These are phyloP conservation scores for Ogataea dorogensis DNA, from an alignment of 805 yeast species.

Conservation along the genomic window DNA sequence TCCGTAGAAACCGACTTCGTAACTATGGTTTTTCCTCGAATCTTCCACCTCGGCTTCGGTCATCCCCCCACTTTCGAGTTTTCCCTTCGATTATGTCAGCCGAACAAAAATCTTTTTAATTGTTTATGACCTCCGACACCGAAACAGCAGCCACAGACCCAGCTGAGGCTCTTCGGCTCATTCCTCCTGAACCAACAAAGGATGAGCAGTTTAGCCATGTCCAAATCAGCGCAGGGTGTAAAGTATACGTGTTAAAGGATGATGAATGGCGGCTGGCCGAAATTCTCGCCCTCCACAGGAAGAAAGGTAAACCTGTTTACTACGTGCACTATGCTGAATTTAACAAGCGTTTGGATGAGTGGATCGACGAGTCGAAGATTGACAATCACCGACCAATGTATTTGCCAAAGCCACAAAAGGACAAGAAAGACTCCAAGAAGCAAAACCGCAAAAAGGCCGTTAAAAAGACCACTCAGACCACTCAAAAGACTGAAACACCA, in stretches of 20 bases:
- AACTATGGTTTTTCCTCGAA: too few relatives aligned
- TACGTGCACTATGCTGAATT: constrained; percentile 94
- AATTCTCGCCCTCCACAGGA: constrained; percentile 68
- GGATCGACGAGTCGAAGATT: constrained; percentile 75
- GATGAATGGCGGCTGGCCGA: constrained; percentile 81
- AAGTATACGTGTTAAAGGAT: constrained; percentile 79
- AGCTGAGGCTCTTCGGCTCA: constrained; percentile 27
- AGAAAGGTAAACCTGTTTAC: constrained; percentile 75
- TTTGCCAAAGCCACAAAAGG: constrained; percentile 58
- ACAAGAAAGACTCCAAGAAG: constrained; percentile 23
- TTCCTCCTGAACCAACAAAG: constrained; percentile 32
- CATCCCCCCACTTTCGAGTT: not conserved
- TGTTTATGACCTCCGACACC: constrained; percentile 31
- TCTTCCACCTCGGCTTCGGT: not conserved
- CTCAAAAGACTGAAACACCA: constrained; percentile 10
- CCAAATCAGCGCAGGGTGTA: constrained; percentile 72
- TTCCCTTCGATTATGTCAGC: constrained; percentile 5
- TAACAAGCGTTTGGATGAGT: constrained; percentile 95
- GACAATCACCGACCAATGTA: constrained; percentile 69
- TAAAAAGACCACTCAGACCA: constrained; percentile 12
- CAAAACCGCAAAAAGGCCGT: constrained; percentile 33
- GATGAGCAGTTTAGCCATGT: constrained; percentile 35
- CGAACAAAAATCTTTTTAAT: constrained; percentile 4
- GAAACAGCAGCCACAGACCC: constrained; percentile 30
- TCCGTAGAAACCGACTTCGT: too few relatives aligned